Conservation (phyloP, 1,284 basidiomycete species). For the Tilletia horrida region DNA sequence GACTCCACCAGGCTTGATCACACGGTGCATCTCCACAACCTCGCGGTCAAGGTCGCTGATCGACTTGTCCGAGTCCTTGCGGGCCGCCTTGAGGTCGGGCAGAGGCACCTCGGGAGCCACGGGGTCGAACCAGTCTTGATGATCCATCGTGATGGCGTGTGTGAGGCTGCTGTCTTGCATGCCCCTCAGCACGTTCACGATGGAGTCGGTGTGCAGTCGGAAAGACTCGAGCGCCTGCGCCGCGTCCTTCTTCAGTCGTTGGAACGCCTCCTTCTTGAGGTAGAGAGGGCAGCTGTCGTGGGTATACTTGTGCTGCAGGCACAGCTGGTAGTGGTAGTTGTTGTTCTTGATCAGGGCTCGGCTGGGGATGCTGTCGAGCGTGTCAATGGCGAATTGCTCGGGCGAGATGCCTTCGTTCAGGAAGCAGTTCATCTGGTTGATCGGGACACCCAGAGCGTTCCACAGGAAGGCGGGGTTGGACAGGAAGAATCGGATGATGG, state of each 20-base stretch:
- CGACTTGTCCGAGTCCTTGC: constrained; percentile 55
- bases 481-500: constrained; percentile 64
- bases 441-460: constrained; percentile 76
- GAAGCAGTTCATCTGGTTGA: constrained; percentile 71
- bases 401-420: constrained; percentile 63
- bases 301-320: constrained; percentile 67
- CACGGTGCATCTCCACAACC: constrained; percentile 64
- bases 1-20: constrained; percentile 65
- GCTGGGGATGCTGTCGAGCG: constrained; percentile 49
- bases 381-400: constrained; percentile 54
- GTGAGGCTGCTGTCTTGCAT: constrained; percentile 47
- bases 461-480: constrained; percentile 65
- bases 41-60: constrained; percentile 65
- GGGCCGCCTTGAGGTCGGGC: constrained; percentile 36
- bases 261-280: constrained; percentile 68
- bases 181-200: constrained; percentile 64
- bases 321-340: constrained; percentile 56
- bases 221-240: constrained; percentile 64
- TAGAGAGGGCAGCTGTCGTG: constrained; percentile 70
- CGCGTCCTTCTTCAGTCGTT: constrained; percentile 62
- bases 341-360: constrained; percentile 44
- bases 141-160: constrained; percentile 70
- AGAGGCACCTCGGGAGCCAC: background rate
- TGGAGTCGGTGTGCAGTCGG: constrained; percentile 74
- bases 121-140: constrained; percentile 62